These are phyloP conservation scores for Calonectria pteridis DNA, from an alignment of 2,329 filamentous ascomycete genomes.

Conservation along the genomic window DNA sequence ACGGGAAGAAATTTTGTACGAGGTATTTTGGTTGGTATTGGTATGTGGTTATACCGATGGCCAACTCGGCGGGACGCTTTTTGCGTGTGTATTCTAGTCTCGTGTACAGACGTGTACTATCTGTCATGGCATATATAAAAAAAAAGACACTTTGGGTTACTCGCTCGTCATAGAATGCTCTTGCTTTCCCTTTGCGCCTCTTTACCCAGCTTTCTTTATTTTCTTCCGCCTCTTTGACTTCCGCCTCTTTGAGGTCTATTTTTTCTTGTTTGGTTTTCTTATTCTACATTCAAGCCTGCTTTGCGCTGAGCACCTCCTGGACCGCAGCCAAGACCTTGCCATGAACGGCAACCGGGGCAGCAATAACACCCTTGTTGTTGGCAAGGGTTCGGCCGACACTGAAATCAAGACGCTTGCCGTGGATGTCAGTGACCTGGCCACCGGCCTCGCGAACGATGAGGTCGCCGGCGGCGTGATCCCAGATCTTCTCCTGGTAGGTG, in stretches of 20 bases:
- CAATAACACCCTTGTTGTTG: conserved; percentile 94
- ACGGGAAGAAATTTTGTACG: conserved; percentile 27
- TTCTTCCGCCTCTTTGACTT: background rate
- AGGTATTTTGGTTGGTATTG: conserved; percentile 17
- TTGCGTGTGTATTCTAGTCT: conserved; percentile 48
- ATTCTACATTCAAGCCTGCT: conserved; percentile 40
- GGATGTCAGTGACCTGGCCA: conserved; percentile 89
- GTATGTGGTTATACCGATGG: background rate
- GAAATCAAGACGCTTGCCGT: conserved; percentile 89
- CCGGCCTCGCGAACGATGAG: conserved; percentile 95
- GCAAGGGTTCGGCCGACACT: conserved; percentile 85
- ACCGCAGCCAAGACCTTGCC: conserved; percentile 83
- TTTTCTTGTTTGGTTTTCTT: background rate
- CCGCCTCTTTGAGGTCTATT: background rate
- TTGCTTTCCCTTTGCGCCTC: conserved; percentile 3
- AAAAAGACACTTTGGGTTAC: conserved; percentile 37
- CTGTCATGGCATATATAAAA: conserved; percentile 44
- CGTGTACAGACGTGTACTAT: conserved; percentile 49
- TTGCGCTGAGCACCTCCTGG: conserved; percentile 75
- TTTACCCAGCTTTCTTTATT: conserved; percentile 1
- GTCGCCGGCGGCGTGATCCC: conserved; percentile 97
- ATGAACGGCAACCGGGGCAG: conserved; percentile 84
- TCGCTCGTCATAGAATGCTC: conserved; percentile 9
- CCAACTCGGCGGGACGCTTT: conserved; percentile 33
- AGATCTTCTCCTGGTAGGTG: conserved; percentile 98